phyloP scores from a whole-genome alignment of 2,329 filamentous ascomycete species.

The Coniochaeta hoffmannii region DNA sequence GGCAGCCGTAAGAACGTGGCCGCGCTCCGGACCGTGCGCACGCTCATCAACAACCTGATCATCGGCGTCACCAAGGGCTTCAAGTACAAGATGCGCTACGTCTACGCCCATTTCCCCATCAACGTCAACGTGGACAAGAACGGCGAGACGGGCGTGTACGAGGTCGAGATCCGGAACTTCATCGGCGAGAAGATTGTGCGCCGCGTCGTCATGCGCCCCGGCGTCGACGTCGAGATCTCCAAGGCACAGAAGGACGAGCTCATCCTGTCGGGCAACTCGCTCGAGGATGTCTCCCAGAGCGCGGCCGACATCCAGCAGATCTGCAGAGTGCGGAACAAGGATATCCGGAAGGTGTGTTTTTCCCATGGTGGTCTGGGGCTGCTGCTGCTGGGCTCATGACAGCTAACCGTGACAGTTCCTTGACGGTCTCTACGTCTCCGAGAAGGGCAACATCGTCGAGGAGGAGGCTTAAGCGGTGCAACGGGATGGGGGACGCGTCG shows the following conservation, averaged over 20 bases:
- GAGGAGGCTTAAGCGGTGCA: conserved; percentile 25
- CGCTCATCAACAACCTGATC: conserved; percentile 98
- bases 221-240: conserved; percentile 86
- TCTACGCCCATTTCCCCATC: conserved; percentile 99
- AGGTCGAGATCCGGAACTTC: conserved; percentile 99
- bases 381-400: not conserved
- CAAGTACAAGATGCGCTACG: conserved; percentile 99
- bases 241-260: conserved; percentile 98
- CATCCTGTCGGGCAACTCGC: conserved; percentile 82
- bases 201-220: conserved; percentile 78
- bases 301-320: conserved; percentile 99
- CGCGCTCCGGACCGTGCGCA: conserved; percentile 94
- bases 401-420: conserved; percentile 64
- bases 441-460: conserved; percentile 91
- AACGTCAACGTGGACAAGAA: conserved; percentile 99
- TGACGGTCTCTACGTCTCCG: conserved; percentile 99
- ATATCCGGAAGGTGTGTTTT: conserved; percentile 89
- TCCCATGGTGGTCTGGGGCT: no score
- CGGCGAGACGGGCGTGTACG: conserved; percentile 74
- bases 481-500: conserved; percentile 27
- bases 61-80: conserved; percentile 97
- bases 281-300: conserved; percentile 96
- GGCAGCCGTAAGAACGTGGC: conserved; percentile 96
- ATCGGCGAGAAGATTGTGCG: conserved; percentile 99
- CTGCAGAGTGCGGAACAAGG: conserved; percentile 99